Evolutionary conservation across 2,329 filamentous ascomycete genomes (phyloP), one percentile per base, ranked within the genome.

Genomic region (Coniochaeta sp.): DNA sequence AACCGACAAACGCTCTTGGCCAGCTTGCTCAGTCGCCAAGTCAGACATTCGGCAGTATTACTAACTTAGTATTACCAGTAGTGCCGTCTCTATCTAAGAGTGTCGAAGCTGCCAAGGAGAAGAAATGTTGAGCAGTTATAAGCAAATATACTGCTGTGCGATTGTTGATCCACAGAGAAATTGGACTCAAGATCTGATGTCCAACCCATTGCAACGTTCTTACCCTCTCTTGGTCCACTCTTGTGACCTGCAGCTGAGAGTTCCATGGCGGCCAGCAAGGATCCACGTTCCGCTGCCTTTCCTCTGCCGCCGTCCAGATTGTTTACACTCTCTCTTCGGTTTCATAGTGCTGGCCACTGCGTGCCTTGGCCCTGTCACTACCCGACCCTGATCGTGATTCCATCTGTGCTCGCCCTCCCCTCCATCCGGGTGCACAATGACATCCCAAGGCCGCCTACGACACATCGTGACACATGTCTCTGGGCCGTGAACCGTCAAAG

Each of bases 151-250:
- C 60, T 64, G 65, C 64, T 65, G 63, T 64, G 61, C 60, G 63
- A 67, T 66, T 26, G 62, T 63, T 63, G 62, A 63, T 59, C 61
- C 66, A 60, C 62, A 65, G 58, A 64, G 59, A 58, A 62, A 59
- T 63, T 62, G 57, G 62, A 56, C 59, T 59, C 63, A 62, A 60
- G 58, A 61, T 59, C 58, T 52, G 47, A 31, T 52, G 17, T 52
- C 24, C 47, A 31, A 16, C 47, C 26, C 22, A 31, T 17, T 52
- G 26, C 47, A 52, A 52, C 47, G 47, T 16, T 5, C 28, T 52
- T 24, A 8, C 31, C 12, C 47, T 14, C 47, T 28, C 47, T 31
- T 7, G 47, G 22, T 31, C 47, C 22, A 26, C 26, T 28, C 22
- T n/a, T 52, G 22, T 31, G 14, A 28, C 47, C 47, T 31, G 47